These are phyloP conservation scores for Aspergillus alliaceus DNA, from an alignment of 2,329 filamentous ascomycete genomes.

Conservation along the genomic window DNA sequence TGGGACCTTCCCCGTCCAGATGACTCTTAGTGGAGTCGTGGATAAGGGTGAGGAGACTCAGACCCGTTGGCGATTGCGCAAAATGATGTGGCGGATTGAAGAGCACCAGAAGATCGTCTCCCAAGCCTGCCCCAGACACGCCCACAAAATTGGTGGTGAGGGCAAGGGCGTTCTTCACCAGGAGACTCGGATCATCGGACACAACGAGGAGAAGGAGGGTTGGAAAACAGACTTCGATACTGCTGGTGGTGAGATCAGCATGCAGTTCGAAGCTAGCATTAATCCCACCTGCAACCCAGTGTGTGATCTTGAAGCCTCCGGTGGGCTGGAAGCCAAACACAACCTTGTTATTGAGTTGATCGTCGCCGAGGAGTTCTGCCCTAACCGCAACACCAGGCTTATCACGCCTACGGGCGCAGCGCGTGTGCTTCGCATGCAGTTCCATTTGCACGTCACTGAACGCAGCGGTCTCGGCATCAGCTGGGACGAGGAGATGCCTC, in stretches of 20 bases:
- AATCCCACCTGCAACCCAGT: constrained; percentile 64
- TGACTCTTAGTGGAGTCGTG: constrained; percentile 84
- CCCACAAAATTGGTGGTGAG: constrained; percentile 62
- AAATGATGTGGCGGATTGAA: constrained; percentile 89
- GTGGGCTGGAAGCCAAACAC: constrained; percentile 78
- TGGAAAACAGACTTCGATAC: constrained; percentile 81
- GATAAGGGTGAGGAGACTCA: constrained; percentile 67
- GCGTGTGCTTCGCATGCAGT: constrained; percentile 89
- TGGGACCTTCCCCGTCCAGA: constrained; percentile 73
- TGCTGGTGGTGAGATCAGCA: constrained; percentile 72
- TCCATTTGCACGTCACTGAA: constrained; percentile 78
- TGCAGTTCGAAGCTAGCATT: constrained; percentile 71
- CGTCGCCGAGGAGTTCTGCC: constrained; percentile 82
- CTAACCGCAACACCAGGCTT: constrained; percentile 68
- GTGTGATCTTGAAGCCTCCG: constrained; percentile 73
- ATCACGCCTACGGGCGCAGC: constrained; percentile 87
- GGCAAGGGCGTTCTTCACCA: constrained; percentile 72
- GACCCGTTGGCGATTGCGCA: constrained; percentile 85
- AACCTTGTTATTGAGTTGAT: constrained; percentile 89
- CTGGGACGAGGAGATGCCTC: constrained; percentile 95
- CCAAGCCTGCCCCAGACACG: constrained; percentile 76
- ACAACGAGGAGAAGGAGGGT: constrained; percentile 77
- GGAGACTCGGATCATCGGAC: constrained; percentile 74
- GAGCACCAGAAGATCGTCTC: constrained; percentile 79
- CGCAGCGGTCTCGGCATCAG: constrained; percentile 83